A percentile compares a stretch with the other conserved stretches of the same genome.
Conservation (phyloP, 352 stramenopile genomes). For the Phytophthora citrophthora region DNA sequence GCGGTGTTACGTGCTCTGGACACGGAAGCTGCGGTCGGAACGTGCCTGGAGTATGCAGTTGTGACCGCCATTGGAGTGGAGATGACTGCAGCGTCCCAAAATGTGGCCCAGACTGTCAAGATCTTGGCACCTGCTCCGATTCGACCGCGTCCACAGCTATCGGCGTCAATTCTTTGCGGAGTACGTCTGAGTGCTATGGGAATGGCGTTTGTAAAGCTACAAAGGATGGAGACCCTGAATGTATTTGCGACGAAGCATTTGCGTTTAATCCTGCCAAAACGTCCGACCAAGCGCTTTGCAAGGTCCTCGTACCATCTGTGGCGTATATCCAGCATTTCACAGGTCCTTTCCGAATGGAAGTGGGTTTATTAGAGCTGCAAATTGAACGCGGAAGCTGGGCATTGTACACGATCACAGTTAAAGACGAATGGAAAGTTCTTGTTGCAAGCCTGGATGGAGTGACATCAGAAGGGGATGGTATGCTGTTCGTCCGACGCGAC, state of each 20-base stretch:
- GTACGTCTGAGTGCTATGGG: conserved; percentile 74
- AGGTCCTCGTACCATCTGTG: conserved; percentile 64
- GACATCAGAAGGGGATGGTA: conserved; percentile 59
- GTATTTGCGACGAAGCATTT: conserved; percentile 73
- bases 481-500: conserved; percentile 76
- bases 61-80: conserved; percentile 77
- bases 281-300: conserved; percentile 57
- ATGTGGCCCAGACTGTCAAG: conserved; percentile 74
- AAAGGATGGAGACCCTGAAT: conserved; percentile 42
- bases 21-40: conserved; percentile 69
- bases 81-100: conserved; percentile 76
- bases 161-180: conserved; percentile 47
- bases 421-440: conserved; percentile 67
- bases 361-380: conserved; percentile 48
- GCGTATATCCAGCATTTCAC: conserved; percentile 65
- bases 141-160: conserved; percentile 17
- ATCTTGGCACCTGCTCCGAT: conserved; percentile 57
- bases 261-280: conserved; percentile 50
- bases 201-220: conserved; percentile 65
- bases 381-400: conserved; percentile 60
- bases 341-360: conserved; percentile 48
- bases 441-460: conserved; percentile 50
- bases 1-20: conserved; percentile 59
- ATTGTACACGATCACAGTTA: conserved; percentile 63
- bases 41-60: conserved; percentile 71